phyloP scores from a whole-genome alignment of 164 flowering plant species.

The Macadamia integrifolia region DNA sequence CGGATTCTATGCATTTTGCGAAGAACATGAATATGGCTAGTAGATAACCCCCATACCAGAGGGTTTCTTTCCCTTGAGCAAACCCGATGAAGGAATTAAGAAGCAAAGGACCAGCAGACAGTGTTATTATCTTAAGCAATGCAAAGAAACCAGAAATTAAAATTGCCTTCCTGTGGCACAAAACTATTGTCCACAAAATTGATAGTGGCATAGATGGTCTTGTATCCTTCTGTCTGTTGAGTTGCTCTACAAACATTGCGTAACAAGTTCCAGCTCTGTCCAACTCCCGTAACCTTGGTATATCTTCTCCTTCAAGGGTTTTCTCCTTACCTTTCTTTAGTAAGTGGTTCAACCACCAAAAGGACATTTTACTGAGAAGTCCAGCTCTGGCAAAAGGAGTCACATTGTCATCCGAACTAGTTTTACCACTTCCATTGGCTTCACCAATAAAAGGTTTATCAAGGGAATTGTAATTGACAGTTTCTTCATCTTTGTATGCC shows the following conservation, averaged over 20 bases:
- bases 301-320: conserved; percentile 37
- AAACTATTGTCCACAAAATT: conserved; percentile 30
- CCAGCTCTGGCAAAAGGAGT: conserved; percentile 54
- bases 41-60: conserved; percentile 45
- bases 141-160: conserved; percentile 54
- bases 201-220: conserved; percentile 22
- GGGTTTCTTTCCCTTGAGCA: conserved; percentile 49
- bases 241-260: conserved; percentile 26
- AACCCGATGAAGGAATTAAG: conserved; percentile 62
- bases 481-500: background rate
- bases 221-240: conserved; percentile 21
- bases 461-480: background rate
- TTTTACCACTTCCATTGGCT: conserved; percentile 6
- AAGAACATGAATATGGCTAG: conserved; percentile 37
- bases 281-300: conserved; percentile 36
- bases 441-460: conserved; percentile 31
- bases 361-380: conserved; percentile 36
- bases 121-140: conserved; percentile 37
- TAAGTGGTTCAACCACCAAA: conserved; percentile 71
- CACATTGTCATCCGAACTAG: conserved; percentile 18
- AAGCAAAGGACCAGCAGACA: conserved; percentile 49
- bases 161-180: conserved; percentile 40
- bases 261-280: conserved; percentile 52
- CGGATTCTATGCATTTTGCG: conserved; percentile 51
- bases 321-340: conserved; percentile 46